Conservation (phyloP, 1,284 basidiomycete genomes). For the Fomitopsis betulina region DNA sequence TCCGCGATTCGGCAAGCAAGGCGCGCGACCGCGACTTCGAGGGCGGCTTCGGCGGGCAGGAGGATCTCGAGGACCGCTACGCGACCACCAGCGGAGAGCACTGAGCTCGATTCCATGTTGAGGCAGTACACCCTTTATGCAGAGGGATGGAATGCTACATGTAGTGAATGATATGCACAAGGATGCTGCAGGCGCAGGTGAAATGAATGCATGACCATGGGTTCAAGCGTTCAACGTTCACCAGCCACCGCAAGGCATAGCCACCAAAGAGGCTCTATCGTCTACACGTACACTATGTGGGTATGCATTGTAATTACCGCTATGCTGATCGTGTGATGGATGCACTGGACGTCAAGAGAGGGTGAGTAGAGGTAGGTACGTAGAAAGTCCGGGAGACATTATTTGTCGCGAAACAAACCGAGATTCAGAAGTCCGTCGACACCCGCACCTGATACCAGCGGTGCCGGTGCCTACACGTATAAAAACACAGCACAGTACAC, state of each 20-base stretch:
- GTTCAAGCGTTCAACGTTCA: background rate
- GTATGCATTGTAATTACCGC: background rate
- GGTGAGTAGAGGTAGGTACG: background rate
- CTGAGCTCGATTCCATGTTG: constrained; percentile 14
- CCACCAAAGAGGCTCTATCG: background rate
- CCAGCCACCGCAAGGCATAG: background rate
- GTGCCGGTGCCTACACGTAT: background rate
- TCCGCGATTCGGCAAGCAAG: constrained; percentile 16
- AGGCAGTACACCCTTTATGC: too few species aligned
- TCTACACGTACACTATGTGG: background rate
- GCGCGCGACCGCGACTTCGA: constrained; percentile 33
- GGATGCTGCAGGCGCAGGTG: too few species aligned
- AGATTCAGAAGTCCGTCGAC: background rate
- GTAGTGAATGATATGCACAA: background rate
- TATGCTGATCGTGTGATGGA: background rate
- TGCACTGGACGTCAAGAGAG: background rate
- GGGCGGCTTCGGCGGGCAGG: constrained; percentile 44
- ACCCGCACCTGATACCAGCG: background rate
- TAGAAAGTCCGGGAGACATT: background rate
- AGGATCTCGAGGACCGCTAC: constrained; percentile 45
- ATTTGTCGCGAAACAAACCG: background rate
- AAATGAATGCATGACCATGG: too few species aligned
- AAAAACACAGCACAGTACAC: background rate
- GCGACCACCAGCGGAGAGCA: constrained; percentile 45
- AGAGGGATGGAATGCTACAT: background rate